phyloP scores from a whole-genome alignment of 495 filamentous ascomycete genomes.

The Neurospora cerealis region DNA sequence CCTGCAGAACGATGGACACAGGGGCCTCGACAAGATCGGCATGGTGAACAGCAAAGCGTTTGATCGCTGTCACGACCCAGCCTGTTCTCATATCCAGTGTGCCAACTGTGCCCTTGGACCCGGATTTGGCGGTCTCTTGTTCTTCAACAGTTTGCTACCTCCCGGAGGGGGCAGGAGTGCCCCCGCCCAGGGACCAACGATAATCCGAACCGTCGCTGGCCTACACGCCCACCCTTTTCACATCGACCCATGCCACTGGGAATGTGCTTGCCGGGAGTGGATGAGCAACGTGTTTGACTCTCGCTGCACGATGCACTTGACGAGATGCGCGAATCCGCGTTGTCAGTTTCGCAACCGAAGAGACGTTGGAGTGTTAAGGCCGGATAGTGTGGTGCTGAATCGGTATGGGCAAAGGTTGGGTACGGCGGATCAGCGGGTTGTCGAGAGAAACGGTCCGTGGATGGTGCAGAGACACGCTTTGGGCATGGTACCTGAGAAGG shows the following conservation, averaged over 20 bases:
- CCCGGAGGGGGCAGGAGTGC: background rate
- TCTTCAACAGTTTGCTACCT: background rate
- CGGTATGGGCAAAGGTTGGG: slow-evolving; percentile 20
- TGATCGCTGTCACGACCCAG: background rate
- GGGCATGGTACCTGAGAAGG: slow-evolving; percentile 8
- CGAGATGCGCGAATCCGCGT: slow-evolving; percentile 5
- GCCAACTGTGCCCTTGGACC: slow-evolving; percentile 9
- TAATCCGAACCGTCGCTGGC: slow-evolving; percentile 15
- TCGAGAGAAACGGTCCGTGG: slow-evolving; percentile 17
- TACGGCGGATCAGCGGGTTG: slow-evolving; percentile 16
- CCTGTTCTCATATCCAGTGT: slow-evolving; percentile 14
- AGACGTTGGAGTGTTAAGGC: slow-evolving; percentile 2
- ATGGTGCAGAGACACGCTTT: slow-evolving; percentile 16
- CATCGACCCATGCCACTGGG: slow-evolving; percentile 20
- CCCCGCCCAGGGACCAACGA: background rate
- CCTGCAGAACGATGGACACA: background rate
- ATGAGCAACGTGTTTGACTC: slow-evolving; percentile 10
- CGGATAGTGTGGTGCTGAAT: slow-evolving; percentile 17
- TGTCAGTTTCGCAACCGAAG: slow-evolving; percentile 1
- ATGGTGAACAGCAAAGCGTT: slow-evolving; percentile 9
- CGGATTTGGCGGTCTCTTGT: background rate
- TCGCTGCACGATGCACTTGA: slow-evolving; percentile 3
- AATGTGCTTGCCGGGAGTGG: slow-evolving; percentile 23
- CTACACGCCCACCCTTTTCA: slow-evolving; percentile 10
- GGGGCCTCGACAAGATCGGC: slow-evolving; percentile 11